A percentile compares a stretch with the other conserved stretches of the same genome.
Evolutionary conservation across 352 stramenopile species (phyloP).

Genomic region (Plasmopara halstedii): DNA sequence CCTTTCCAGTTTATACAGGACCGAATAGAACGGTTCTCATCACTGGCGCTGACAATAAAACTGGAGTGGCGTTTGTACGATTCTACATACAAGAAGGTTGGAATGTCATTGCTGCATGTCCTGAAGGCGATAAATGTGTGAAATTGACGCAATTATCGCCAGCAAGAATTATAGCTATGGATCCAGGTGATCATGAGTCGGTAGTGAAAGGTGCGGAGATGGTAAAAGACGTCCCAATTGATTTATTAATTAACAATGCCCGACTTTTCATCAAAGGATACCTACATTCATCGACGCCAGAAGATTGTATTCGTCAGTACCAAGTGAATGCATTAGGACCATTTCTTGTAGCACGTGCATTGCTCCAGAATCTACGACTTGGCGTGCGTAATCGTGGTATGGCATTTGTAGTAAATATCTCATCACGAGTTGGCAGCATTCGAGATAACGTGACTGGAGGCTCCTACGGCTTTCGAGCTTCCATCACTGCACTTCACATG

Average conservation of each 20-base stretch:
- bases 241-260: conserved; percentile 76
- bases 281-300: conserved; percentile 34
- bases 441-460: conserved; percentile 33
- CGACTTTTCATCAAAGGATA: conserved; percentile 28
- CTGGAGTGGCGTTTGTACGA: conserved; percentile 35
- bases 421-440: conserved; percentile 48
- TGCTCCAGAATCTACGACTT: conserved; percentile 40
- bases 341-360: conserved; percentile 48
- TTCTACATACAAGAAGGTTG: conserved; percentile 37
- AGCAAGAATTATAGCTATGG: conserved; percentile 42
- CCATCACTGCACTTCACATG: conserved; percentile 75
- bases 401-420: conserved; percentile 47
- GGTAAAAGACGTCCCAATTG: conserved; percentile 36
- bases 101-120: conserved; percentile 32
- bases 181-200: conserved; percentile 39
- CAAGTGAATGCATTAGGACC: conserved; percentile 63
- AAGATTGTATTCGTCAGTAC: conserved; percentile 43
- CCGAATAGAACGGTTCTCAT: conserved; percentile 37
- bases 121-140: conserved; percentile 9
- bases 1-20: conserved; percentile 12
- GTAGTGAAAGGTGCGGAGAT: conserved; percentile 29
- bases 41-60: conserved; percentile 32
- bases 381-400: conserved; percentile 30
- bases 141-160: conserved; percentile 20
- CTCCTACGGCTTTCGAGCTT: conserved; percentile 69